Evolutionary conservation across 805 yeast species (phyloP).

Genomic region (Schizosaccharomyces pombe): DNA sequence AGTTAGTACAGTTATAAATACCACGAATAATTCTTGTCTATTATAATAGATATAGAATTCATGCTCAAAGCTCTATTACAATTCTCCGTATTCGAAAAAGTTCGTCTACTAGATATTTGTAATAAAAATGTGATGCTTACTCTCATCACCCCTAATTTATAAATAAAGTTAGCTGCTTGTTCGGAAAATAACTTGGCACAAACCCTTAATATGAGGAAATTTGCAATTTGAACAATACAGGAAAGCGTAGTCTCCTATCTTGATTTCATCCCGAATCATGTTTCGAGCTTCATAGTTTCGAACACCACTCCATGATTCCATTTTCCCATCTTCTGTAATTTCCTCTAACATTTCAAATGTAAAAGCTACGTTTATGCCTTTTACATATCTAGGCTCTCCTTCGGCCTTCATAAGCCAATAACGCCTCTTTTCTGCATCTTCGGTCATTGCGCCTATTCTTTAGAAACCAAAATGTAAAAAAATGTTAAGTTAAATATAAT

Average conservation of each 20-base stretch:
- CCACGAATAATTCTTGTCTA: neutral
- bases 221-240: constrained; percentile 36
- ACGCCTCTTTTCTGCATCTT: too few relatives aligned
- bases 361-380: constrained; percentile 28
- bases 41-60: too few relatives aligned
- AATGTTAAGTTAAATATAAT: too few relatives aligned
- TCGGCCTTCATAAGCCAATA: constrained; percentile 38
- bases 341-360: constrained; percentile 21
- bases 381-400: constrained; percentile 26
- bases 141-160: too few relatives aligned
- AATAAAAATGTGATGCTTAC: too few relatives aligned
- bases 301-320: constrained; percentile 33
- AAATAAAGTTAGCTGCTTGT: too few relatives aligned
- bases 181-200: neutral
- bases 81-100: too few relatives aligned
- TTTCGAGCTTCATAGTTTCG: constrained; percentile 35
- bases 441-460: too few relatives aligned
- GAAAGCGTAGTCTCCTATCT: constrained; percentile 23
- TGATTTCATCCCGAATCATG: constrained; percentile 24
- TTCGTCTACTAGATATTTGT: too few relatives aligned
- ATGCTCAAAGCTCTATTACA: too few relatives aligned
- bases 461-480: too few relatives aligned
- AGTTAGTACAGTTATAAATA: neutral
- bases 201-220: constrained; percentile 26
- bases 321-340: constrained; percentile 12